Percentiles rank a stretch among this genome's conserved stretches.
phyloP scores from a whole-genome alignment of 1,284 basidiomycete genomes.

The Cryptococcus maquisensis region DNA sequence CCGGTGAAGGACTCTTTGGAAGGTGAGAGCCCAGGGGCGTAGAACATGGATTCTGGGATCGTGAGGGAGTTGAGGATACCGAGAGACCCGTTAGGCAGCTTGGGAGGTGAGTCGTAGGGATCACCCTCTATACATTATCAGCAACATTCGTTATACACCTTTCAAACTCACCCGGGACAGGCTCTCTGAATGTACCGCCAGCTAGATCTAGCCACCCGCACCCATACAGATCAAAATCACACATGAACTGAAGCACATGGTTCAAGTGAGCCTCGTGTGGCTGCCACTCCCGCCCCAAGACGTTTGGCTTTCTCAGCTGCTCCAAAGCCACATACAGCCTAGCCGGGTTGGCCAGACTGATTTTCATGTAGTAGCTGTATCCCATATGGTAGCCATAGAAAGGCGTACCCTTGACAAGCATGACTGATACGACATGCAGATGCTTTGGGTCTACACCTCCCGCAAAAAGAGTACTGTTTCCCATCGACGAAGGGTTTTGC shows the following conservation, averaged over 20 bases:
- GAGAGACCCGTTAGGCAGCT: conserved; percentile 7
- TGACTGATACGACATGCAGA: conserved; percentile 58
- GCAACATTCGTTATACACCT: conserved; percentile 1
- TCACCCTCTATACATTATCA: conserved; percentile 29
- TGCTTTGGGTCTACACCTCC: conserved; percentile 44
- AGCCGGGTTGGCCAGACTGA: conserved; percentile 69
- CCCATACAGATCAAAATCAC: conserved; percentile 91
- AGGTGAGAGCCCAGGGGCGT: conserved; percentile 51
- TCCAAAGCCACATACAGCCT: conserved; percentile 65
- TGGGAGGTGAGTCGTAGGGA: conserved; percentile 25
- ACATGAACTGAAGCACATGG: conserved; percentile 87
- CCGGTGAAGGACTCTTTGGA: conserved; percentile 65
- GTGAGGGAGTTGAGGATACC: conserved; percentile 32
- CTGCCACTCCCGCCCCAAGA: conserved; percentile 71
- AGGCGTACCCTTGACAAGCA: conserved; percentile 87
- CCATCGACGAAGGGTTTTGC: conserved; percentile 36
- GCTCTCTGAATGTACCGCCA: conserved; percentile 53
- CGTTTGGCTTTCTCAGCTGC: conserved; percentile 70
- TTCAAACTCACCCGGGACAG: conserved; percentile 48
- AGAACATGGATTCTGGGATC: conserved; percentile 33
- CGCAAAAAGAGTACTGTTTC: conserved; percentile 24
- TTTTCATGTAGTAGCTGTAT: conserved; percentile 84
- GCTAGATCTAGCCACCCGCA: conserved; percentile 78
- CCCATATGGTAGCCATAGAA: conserved; percentile 93
- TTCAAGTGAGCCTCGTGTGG: conserved; percentile 87